Evolutionary conservation across 345 rosid genomes (phyloP), one percentile per base, ranked within the genome.

Genomic region (Rhizophora mangle): DNA sequence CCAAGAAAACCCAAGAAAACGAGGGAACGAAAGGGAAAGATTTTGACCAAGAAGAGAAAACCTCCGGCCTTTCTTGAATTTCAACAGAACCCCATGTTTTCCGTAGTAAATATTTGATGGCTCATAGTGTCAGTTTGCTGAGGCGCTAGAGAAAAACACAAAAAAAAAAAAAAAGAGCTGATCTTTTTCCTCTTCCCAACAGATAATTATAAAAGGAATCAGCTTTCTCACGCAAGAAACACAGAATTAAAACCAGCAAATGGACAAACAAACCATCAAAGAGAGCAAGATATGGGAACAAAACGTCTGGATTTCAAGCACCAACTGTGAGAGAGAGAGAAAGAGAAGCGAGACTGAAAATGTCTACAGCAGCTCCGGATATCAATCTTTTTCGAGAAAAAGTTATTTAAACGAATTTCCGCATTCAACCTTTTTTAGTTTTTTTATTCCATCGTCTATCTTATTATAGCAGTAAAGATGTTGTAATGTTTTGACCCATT

Each of bases 71-170:
- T 6, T 55, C 21, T 34, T 22, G 18, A 10, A 27, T 59, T 68
- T 69, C 26, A 78, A 76, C 80, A 69, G 75, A 80, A 73, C 63
- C 73, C 73, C 81, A 66, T 46, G 59, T 63, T 72, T 81, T 68
- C 59, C 31, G 80, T 66, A 39, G 10, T 49, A 72, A 74, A 61
- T 55, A 58, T 36, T 54, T 20, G 71, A 27, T 34, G 43, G 47
- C 10, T 61, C 57, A 4, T 58, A 36, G 66, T n/a, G 29, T 47
- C 59, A 21, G 30, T 22, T 39, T 39, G 47, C 27, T 13, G 15
- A 21, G 15, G 59, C 30, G 59, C 30, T 54, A 5, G 4, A 54
- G 4, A 2, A 4, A 3, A 3, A 5, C 6, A 34, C 6, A 34
- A 34, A 34, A 34, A 34, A 34, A 26, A 26, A 3, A 15, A 24